A percentile compares a stretch with the other conserved stretches of the same genome.
These are phyloP conservation scores for Dryas drummondii DNA, from an alignment of 306 rosid species.

Conservation along the genomic window DNA sequence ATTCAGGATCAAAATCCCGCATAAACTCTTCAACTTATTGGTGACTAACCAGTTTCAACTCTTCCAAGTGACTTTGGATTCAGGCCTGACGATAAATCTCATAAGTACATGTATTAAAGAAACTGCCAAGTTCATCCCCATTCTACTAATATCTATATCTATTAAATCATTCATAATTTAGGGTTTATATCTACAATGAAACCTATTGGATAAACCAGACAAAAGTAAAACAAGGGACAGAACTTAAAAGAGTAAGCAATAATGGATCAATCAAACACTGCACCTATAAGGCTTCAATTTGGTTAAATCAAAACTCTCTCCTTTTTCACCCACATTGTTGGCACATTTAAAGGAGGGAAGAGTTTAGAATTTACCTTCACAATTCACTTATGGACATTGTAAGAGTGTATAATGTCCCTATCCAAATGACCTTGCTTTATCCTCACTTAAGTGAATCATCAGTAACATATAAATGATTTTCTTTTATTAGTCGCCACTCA, in stretches of 20 bases:
- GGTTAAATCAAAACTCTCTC: background rate
- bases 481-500: background rate
- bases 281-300: background rate
- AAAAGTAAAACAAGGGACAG: background rate
- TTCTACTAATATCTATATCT: background rate
- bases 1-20: background rate
- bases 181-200: background rate
- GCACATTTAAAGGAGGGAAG: background rate
- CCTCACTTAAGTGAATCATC: background rate
- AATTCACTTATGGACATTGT: background rate
- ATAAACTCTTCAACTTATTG: background rate
- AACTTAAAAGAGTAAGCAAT: background rate
- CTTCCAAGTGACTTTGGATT: background rate
- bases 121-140: background rate
- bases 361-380: background rate
- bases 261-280: background rate
- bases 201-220: background rate
- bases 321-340: background rate
- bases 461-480: background rate
- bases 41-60: background rate
- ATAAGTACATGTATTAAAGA: background rate
- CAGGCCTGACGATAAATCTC: background rate
- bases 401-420: background rate
- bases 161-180: background rate
- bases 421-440: background rate